Evolutionary conservation across 108 stramenopile species (phyloP).

Genomic region (Hondaea fermentalgiana): DNA sequence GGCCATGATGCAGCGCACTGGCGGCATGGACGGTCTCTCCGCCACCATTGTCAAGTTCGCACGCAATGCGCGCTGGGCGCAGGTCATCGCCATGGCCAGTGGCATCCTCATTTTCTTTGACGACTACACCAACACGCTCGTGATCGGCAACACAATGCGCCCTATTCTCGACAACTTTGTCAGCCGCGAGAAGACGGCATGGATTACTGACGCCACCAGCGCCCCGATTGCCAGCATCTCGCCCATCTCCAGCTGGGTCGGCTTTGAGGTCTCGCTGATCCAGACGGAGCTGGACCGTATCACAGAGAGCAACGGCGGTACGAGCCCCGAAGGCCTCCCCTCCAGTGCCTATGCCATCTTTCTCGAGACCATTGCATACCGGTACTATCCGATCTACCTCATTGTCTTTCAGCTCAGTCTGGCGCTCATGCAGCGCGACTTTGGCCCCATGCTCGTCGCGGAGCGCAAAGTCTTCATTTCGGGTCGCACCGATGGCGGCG

Average conservation of each 20-base stretch:
- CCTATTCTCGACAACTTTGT: conserved; percentile 44
- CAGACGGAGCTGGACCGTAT: conserved; percentile 36
- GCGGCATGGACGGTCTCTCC: conserved; percentile 47
- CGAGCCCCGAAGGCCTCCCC: background rate
- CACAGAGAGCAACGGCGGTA: background rate
- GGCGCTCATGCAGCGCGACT: conserved; percentile 43
- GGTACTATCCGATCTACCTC: conserved; percentile 50
- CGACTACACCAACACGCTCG: conserved; percentile 48
- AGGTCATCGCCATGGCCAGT: conserved; percentile 31
- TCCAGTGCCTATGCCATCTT: conserved; percentile 50
- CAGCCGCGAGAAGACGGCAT: conserved; percentile 54
- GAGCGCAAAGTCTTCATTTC: conserved; percentile 52
- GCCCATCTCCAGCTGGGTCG: conserved; percentile 55
- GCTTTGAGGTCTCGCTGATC: conserved; percentile 47
- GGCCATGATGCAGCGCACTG: conserved; percentile 47
- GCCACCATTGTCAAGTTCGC: conserved; percentile 22
- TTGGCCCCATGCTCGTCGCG: conserved; percentile 60
- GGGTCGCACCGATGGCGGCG: conserved; percentile 58
- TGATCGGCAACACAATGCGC: conserved; percentile 50
- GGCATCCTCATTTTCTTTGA: conserved; percentile 49
- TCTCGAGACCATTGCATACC: conserved; percentile 49
- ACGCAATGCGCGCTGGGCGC: conserved; percentile 34
- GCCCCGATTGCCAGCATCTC: conserved; percentile 51
- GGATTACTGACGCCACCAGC: conserved; percentile 55
- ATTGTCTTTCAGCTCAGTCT: conserved; percentile 30